Evolutionary conservation across 768 basidiomycete genomes (phyloP).

Genomic region (Calocera cornea): DNA sequence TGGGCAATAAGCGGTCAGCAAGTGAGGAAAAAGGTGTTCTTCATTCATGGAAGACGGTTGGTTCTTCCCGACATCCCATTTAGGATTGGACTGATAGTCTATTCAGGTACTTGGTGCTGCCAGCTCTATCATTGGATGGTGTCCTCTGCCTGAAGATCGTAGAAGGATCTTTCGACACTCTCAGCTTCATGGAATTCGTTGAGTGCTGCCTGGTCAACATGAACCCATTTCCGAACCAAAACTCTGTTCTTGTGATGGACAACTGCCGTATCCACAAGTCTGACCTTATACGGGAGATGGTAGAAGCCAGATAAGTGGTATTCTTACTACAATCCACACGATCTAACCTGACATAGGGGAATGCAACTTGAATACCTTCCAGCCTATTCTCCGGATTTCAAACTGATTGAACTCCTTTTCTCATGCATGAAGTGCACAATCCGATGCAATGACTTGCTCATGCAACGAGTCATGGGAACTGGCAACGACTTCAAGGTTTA

Average conservation of each 20-base stretch:
- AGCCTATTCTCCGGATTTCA: conserved; percentile 28
- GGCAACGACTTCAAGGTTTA: background rate
- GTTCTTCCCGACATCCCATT: background rate
- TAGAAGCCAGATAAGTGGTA: conserved; percentile 21
- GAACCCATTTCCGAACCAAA: conserved; percentile 26
- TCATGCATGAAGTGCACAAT: conserved; percentile 22
- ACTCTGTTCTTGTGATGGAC: conserved; percentile 31
- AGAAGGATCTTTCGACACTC: conserved; percentile 22
- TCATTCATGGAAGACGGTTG: conserved; percentile 18
- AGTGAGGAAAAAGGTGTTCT: conserved; percentile 9
- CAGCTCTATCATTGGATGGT: conserved; percentile 27
- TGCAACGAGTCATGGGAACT: background rate
- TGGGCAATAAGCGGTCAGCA: conserved; percentile 11
- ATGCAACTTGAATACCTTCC: conserved; percentile 23
- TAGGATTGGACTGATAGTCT: background rate
- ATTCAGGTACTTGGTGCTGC: conserved; percentile 26
- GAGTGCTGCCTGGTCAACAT: conserved; percentile 25
- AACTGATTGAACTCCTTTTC: conserved; percentile 28
- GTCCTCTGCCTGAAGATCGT: conserved; percentile 23
- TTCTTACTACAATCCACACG: background rate
- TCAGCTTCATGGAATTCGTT: conserved; percentile 24
- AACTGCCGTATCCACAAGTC: conserved; percentile 28
- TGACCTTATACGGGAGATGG: conserved; percentile 19
- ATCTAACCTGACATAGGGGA: conserved; percentile 10
- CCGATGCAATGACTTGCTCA: conserved; percentile 1